A percentile compares a stretch with the other conserved stretches of the same genome.
phyloP scores from a whole-genome alignment of 805 yeast genomes.

The Dipodascus albidus region DNA sequence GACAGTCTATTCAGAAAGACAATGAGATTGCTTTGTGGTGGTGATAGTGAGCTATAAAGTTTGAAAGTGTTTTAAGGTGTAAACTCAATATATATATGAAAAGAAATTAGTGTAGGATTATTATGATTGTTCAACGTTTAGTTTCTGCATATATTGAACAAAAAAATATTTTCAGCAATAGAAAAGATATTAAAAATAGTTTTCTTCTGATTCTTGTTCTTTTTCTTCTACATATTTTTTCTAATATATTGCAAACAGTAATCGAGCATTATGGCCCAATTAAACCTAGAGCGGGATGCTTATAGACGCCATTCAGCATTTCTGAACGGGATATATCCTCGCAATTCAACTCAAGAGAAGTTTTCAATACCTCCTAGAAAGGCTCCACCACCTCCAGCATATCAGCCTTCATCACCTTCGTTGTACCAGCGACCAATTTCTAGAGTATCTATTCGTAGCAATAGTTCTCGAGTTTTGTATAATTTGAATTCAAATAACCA shows the following conservation, averaged over 20 bases:
- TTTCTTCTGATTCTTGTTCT: no score
- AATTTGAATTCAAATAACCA: neutral
- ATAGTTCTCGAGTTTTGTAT: neutral
- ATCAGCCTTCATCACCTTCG: neutral
- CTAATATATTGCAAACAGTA: no score
- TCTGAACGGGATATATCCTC: neutral
- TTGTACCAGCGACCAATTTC: neutral
- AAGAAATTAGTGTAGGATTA: no score
- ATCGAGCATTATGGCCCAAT: neutral
- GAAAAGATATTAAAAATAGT: no score
- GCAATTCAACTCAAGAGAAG: neutral
- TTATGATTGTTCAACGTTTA: neutral
- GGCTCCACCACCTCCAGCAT: neutral
- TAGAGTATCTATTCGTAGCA: neutral
- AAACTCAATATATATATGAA: neutral
- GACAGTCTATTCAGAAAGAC: neutral
- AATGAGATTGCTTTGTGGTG: neutral
- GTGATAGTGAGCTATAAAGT: neutral
- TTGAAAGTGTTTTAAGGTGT: neutral
- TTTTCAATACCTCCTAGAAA: neutral
- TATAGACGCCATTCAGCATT: neutral
- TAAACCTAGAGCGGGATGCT: neutral
- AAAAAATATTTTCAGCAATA: no score
- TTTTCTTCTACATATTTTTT: neutral
- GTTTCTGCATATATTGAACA: neutral